Evolutionary conservation across 148 eudicot species (phyloP).

Genomic region (Amaranthus cruentus): DNA sequence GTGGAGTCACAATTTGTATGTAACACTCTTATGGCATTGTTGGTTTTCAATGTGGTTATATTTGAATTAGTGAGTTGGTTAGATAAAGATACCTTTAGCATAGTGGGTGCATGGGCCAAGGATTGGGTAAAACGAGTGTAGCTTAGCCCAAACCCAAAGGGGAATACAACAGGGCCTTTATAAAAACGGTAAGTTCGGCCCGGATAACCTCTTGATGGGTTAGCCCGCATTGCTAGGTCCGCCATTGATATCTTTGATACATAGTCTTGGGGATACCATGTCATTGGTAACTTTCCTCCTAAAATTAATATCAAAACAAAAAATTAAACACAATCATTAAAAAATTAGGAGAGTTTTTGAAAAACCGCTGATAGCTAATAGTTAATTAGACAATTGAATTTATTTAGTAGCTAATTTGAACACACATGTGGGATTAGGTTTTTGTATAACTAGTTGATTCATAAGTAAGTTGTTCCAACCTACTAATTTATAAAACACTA

Average conservation of each 20-base stretch:
- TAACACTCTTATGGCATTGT: constrained; percentile 40
- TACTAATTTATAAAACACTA: too few relatives aligned
- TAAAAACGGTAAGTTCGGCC: constrained; percentile 62
- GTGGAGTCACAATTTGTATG: constrained; percentile 48
- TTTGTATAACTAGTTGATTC: too few relatives aligned
- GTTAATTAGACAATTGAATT: too few relatives aligned
- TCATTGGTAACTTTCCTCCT: constrained; percentile 71
- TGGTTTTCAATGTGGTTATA: constrained; percentile 28
- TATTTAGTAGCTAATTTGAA: too few relatives aligned
- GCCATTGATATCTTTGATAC: constrained; percentile 62
- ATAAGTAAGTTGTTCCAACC: too few relatives aligned
- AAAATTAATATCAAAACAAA: constrained; percentile 28
- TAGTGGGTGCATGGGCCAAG: constrained; percentile 44
- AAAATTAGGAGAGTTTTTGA: too few relatives aligned
- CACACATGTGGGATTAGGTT: too few relatives aligned
- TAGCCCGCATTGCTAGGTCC: constrained; percentile 42
- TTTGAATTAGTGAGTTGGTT: constrained; percentile 28
- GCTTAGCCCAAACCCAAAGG: constrained; percentile 63
- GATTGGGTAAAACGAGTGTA: constrained; percentile 56
- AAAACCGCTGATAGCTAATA: too few relatives aligned
- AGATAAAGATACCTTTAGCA: constrained; percentile 32
- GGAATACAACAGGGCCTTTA: constrained; percentile 46
- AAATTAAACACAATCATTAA: background rate
- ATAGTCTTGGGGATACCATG: constrained; percentile 75
- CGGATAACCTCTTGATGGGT: constrained; percentile 43